These are phyloP conservation scores for Acacia confusa DNA, from an alignment of 306 rosid species.

Conservation along the genomic window DNA sequence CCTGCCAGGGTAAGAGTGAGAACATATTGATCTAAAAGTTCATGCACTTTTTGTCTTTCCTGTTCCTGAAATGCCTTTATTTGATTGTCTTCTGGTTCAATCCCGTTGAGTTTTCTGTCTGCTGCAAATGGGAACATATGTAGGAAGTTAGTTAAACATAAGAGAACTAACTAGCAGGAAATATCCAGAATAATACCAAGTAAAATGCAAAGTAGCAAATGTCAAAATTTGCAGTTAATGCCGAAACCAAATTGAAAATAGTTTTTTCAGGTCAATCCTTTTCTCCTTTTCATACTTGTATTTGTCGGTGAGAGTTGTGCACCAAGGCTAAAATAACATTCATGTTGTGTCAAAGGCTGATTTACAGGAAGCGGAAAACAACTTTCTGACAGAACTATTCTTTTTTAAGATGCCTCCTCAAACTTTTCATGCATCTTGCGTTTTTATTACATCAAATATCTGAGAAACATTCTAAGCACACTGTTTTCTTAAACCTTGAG, in stretches of 20 bases:
- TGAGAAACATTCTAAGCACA: not conserved
- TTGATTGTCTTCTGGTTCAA: constrained; percentile 33
- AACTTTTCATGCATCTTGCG: not conserved
- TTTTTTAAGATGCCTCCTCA: not conserved
- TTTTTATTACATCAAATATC: not conserved
- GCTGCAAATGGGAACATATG: constrained; percentile 36
- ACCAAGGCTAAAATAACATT: constrained; percentile 7
- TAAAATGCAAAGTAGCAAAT: constrained; percentile 3
- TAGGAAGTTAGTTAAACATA: not conserved
- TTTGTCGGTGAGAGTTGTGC: not conserved
- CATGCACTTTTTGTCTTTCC: constrained; percentile 42
- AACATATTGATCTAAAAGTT: constrained; percentile 61
- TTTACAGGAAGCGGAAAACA: not conserved
- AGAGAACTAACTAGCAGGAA: not conserved
- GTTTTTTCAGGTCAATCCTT: not conserved
- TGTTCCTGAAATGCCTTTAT: constrained; percentile 39
- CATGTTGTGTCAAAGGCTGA: not conserved
- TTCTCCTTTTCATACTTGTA: not conserved
- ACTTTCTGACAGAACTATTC: not conserved
- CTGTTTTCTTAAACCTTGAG: constrained; percentile 12
- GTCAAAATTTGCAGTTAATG: constrained; percentile 14
- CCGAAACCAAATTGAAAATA: constrained; percentile 22
- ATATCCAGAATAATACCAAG: not conserved
- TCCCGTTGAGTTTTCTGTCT: constrained; percentile 33
- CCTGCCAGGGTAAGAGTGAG: constrained; percentile 51